A percentile compares a stretch with the other conserved stretches of the same genome.
These are phyloP conservation scores for Rhodotorula kratochvilovae DNA, from an alignment of 768 basidiomycete species.

Conservation along the genomic window DNA sequence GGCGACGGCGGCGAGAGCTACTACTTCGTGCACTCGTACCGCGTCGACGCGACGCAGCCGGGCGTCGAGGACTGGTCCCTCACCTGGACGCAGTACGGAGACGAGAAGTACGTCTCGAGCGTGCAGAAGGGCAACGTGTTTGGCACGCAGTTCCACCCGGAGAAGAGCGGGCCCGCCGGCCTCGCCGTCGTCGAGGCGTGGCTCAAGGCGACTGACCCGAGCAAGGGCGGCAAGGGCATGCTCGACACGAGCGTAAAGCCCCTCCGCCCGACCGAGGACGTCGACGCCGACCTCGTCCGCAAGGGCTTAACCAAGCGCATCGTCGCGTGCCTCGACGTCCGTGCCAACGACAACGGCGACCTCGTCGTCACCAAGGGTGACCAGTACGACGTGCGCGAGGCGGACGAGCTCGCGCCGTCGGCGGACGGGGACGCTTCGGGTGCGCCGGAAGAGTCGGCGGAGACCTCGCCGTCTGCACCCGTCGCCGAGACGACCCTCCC, in stretches of 20 bases:
- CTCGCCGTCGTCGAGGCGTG: constrained; percentile 73
- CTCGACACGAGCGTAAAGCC: constrained; percentile 25
- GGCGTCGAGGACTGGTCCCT: constrained; percentile 67
- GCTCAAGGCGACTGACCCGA: constrained; percentile 51
- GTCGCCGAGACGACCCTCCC: constrained; percentile 25
- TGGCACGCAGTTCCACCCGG: constrained; percentile 94
- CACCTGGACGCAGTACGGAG: constrained; percentile 88
- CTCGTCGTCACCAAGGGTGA: constrained; percentile 99
- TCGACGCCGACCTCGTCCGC: constrained; percentile 34
- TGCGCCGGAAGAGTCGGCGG: constrained; percentile 28
- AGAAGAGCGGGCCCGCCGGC: constrained; percentile 88
- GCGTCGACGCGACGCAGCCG: constrained; percentile 66
- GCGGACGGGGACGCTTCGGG: constrained; percentile 14
- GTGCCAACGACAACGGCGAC: constrained; percentile 91
- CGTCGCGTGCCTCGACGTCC: constrained; percentile 94
- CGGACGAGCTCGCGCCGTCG: constrained; percentile 11
- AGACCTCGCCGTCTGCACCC: constrained; percentile 13
- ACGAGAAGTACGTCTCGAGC: constrained; percentile 79
- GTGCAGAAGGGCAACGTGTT: constrained; percentile 80
- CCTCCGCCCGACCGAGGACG: constrained; percentile 11
- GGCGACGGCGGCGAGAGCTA: constrained; percentile 59
- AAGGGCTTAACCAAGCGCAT: constrained; percentile 84
- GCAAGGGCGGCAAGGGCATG: constrained; percentile 15
- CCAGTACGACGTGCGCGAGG: constrained; percentile 59
- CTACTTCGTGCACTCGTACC: constrained; percentile 97